Conservation (phyloP, 2,329 filamentous ascomycete species). For the Talaromyces sp. region DNA sequence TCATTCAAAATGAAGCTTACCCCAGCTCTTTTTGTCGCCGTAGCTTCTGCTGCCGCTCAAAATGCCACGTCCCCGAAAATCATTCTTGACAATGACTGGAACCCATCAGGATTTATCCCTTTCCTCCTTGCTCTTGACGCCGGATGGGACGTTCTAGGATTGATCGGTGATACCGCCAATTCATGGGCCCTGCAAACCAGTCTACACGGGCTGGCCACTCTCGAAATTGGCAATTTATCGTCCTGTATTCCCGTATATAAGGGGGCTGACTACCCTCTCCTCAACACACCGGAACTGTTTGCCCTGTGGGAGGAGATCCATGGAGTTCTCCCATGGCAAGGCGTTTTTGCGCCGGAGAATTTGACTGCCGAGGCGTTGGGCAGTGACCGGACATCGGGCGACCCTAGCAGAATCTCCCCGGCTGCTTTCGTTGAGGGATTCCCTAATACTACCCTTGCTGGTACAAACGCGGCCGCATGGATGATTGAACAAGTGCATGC, state of each 20-base stretch:
- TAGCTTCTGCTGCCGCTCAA: too few species aligned
- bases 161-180: slow-evolving; percentile 40
- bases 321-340: slow-evolving; percentile 44
- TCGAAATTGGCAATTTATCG: slow-evolving; percentile 45
- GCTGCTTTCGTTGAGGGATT: slow-evolving; percentile 45
- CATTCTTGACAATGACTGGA: slow-evolving; percentile 48
- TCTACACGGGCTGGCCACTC: slow-evolving; percentile 44
- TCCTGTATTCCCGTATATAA: slow-evolving; percentile 46
- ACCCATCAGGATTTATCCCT: slow-evolving; percentile 38
- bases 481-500: slow-evolving; percentile 47
- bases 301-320: slow-evolving; percentile 43
- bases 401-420: slow-evolving; percentile 39
- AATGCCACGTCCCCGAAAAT: too few species aligned
- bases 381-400: slow-evolving; percentile 43
- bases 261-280: slow-evolving; percentile 44
- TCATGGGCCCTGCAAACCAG: slow-evolving; percentile 45
- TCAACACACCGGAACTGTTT: slow-evolving; percentile 44
- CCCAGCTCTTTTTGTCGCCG: too few species aligned
- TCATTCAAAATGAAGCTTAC: too few species aligned
- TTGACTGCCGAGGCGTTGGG: slow-evolving; percentile 39
- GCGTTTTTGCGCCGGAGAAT: slow-evolving; percentile 43
- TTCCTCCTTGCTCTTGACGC: slow-evolving; percentile 43
- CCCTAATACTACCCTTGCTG: slow-evolving; percentile 40
- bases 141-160: slow-evolving; percentile 42
- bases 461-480: slow-evolving; percentile 41